phyloP scores from a whole-genome alignment of 225 moss, liverwort and hornwort species.

The Bryoerythrophyllum caledonicum region DNA sequence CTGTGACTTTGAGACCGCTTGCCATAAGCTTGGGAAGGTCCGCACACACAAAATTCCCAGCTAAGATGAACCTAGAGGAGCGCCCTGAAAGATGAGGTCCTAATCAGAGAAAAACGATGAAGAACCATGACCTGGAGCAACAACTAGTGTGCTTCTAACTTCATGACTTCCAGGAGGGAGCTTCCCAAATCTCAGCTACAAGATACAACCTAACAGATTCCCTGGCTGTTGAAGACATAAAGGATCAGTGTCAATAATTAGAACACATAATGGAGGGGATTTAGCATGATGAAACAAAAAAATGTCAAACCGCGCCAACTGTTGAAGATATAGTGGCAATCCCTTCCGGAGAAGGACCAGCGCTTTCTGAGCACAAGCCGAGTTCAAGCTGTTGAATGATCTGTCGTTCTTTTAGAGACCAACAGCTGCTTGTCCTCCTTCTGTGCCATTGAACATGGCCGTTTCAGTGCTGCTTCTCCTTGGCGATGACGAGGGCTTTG shows the following conservation, averaged over 20 bases:
- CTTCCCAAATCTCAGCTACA: slow-evolving; percentile 48
- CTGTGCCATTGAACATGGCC: slow-evolving; percentile 48
- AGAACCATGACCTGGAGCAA: slow-evolving; percentile 31
- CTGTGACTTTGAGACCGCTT: slow-evolving; percentile 39
- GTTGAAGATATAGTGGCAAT: slow-evolving; percentile 11
- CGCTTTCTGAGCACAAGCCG: slow-evolving; percentile 30
- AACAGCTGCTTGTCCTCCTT: slow-evolving; percentile 46
- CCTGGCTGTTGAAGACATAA: slow-evolving; percentile 43
- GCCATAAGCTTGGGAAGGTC: slow-evolving; percentile 50
- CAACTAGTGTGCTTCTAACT: slow-evolving; percentile 31
- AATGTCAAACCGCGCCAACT: slow-evolving; percentile 29
- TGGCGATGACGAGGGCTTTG: slow-evolving; percentile 55
- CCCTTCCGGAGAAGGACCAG: slow-evolving; percentile 19
- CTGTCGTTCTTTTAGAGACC: slow-evolving; percentile 33
- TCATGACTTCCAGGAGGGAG: slow-evolving; percentile 35
- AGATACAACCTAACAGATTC: slow-evolving; percentile 44
- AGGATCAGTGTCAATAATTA: slow-evolving; percentile 61
- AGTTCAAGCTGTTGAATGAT: slow-evolving; percentile 26
- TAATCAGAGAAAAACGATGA: slow-evolving; percentile 25
- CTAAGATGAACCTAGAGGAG: slow-evolving; percentile 29
- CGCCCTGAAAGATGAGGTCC: slow-evolving; percentile 28
- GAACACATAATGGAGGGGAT: slow-evolving; percentile 46
- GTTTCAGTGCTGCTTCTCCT: slow-evolving; percentile 53
- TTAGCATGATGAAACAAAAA: slow-evolving; percentile 35
- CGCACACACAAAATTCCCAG: slow-evolving; percentile 43